phyloP scores from a whole-genome alignment of 768 basidiomycete genomes.

The Chlorophyllum brunneum region DNA sequence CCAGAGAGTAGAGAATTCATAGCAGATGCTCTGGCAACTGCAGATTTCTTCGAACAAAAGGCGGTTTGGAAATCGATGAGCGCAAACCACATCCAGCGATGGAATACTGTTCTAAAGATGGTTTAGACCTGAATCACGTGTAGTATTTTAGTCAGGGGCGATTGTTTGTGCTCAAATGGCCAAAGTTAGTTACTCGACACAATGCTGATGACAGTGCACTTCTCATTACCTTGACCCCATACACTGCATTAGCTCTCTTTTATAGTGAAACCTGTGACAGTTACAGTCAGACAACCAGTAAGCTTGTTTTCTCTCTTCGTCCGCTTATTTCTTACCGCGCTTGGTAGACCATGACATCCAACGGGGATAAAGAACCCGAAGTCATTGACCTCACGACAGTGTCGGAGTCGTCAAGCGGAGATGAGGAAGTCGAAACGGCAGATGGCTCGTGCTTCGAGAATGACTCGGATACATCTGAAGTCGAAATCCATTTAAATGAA shows the following conservation, averaged over 20 bases:
- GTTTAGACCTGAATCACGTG: constrained; percentile 13
- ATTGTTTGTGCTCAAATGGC: constrained; percentile 3
- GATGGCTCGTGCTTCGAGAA: constrained; percentile 17
- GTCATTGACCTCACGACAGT: constrained; percentile 43
- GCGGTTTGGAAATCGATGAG: too few species aligned
- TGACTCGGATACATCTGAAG: constrained; percentile 22
- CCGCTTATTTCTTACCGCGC: constrained; percentile 3
- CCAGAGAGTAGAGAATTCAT: too few species aligned
- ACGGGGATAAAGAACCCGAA: constrained; percentile 23
- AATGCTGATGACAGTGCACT: constrained; percentile 9
- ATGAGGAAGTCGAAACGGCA: constrained; percentile 19
- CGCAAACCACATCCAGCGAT: too few species aligned
- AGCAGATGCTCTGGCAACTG: too few species aligned
- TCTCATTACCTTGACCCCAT: background rate
- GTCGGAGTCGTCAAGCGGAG: constrained; percentile 29
- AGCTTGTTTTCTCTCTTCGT: background rate
- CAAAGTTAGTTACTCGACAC: constrained; percentile 8
- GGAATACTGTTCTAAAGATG: too few species aligned
- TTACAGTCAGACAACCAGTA: background rate
- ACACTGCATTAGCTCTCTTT: background rate
- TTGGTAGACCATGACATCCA: constrained; percentile 22
- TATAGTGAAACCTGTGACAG: too few species aligned
- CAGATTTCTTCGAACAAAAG: too few species aligned
- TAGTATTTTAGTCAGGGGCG: constrained; percentile 1
- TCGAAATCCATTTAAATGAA: constrained; percentile 34